Conservation (phyloP, 2,329 filamentous ascomycete species). For the Diaporthe sp. region DNA sequence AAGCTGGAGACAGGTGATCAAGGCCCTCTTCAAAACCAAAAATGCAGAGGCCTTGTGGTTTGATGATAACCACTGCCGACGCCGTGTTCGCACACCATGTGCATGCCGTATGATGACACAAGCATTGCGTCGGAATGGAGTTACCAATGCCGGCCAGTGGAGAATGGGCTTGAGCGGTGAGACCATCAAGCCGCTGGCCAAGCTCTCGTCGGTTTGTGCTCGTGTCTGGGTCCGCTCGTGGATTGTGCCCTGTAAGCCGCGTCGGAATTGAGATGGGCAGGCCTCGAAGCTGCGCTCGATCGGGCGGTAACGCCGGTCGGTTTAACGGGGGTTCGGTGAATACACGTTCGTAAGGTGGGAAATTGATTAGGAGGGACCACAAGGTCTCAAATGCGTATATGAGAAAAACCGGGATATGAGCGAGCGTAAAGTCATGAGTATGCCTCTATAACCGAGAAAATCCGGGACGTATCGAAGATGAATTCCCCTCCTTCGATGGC, state of each 20-base stretch:
- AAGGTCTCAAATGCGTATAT: conserved; percentile 43
- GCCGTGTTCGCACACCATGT: background rate
- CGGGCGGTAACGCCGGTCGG: conserved; percentile 1
- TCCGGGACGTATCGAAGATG: conserved; percentile 41
- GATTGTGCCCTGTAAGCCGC: background rate
- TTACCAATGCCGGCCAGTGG: background rate
- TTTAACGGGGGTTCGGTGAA: conserved; percentile 22
- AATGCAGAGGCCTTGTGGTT: background rate
- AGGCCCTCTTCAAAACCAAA: background rate
- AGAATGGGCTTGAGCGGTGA: background rate
- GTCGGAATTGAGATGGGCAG: background rate
- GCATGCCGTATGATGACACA: background rate
- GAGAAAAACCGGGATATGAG: conserved; percentile 42
- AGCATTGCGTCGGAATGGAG: background rate
- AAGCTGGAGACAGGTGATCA: background rate
- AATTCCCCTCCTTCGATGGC: conserved; percentile 37
- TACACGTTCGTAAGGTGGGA: conserved; percentile 39
- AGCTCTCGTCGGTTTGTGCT: background rate
- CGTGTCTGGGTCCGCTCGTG: conserved; percentile 6
- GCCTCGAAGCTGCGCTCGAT: conserved; percentile 19
- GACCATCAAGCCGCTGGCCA: background rate
- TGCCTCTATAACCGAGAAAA: conserved; percentile 42
- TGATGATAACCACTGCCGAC: background rate
- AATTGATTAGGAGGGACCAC: conserved; percentile 42
- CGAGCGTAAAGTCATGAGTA: conserved; percentile 43